Evolutionary conservation across 2,329 filamentous ascomycete genomes (phyloP), one percentile per base, ranked within the genome.

Genomic region (Berkeleyomyces basicola): DNA sequence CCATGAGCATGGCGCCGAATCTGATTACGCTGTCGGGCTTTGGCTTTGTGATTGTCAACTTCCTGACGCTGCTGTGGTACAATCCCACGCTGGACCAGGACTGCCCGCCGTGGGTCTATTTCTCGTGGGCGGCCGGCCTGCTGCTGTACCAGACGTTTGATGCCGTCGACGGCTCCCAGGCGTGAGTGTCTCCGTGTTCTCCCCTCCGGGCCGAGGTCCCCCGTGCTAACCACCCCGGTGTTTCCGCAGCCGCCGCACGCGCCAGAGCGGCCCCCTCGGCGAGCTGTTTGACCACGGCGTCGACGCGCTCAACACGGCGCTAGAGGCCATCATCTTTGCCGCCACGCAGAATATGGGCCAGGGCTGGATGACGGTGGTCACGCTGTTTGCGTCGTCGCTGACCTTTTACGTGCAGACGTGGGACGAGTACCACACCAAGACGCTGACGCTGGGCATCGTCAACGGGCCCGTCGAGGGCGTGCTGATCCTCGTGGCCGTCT

Each of bases 321-420:
- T 99, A 67, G 93, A 95, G 71, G 88, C 92, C 44, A 79, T 97
- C 65, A 82, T 99, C 68, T 99, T 99, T 71, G 88, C 90, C 9
- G 90, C 86, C 42, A 86, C 88, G 43, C 91, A 96, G 79, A 96
- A 96, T 71, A 82, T 97, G 71, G 92, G 92, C 55, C 90, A 96
- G 75, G 84, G 86, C 65, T 96, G 91, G 92, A 84, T 84, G 74
- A 96, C 91, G 0, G 84, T 96, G 10, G 76, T 90, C 64, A 84
- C 82, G 3, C 81, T 96, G 14, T 96, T 95, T 75, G 88, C 86
- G 68, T 86, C 88, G 5, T 83, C 92, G 64, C 78, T 95, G 69
- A 96, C 93, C n/a, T 99, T 99, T 74, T 97, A 97, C 73, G 87
- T 97, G 49, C 93, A 97, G 73, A 97, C 93, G 42, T 99, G 93